phyloP scores from a whole-genome alignment of 768 basidiomycete genomes.

The Naganishia kalamii region DNA sequence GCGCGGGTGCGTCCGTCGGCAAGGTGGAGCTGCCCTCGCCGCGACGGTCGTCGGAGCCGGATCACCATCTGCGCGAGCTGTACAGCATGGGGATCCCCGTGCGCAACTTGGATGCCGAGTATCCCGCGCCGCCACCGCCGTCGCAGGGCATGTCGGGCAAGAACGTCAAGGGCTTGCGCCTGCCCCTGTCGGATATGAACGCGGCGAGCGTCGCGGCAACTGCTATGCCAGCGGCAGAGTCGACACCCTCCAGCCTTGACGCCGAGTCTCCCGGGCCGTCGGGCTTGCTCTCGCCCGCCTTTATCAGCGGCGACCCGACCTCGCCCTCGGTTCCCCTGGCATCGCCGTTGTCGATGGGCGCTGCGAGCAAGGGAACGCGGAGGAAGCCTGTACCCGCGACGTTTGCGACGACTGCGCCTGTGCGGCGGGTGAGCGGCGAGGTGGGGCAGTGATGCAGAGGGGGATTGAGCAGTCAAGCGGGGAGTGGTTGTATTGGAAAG shows the following conservation, averaged over 20 bases:
- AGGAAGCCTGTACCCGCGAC: slow-evolving; percentile 18
- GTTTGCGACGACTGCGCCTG: background rate
- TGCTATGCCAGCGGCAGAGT: background rate
- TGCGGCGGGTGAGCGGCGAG: background rate
- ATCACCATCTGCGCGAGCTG: too few relatives aligned
- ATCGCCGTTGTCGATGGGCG: slow-evolving; percentile 5
- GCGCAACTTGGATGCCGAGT: too few relatives aligned
- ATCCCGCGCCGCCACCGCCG: too few relatives aligned
- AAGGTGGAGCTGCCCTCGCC: background rate
- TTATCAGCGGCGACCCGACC: background rate
- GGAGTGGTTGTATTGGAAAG: too few relatives aligned
- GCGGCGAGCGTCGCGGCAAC: background rate
- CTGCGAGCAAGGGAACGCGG: slow-evolving; percentile 16
- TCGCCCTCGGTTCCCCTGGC: background rate
- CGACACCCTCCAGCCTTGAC: background rate
- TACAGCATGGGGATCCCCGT: too few relatives aligned
- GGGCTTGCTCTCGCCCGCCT: background rate
- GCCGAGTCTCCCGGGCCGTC: background rate
- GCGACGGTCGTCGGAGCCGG: background rate
- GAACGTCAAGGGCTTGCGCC: slow-evolving; percentile 16
- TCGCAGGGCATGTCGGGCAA: background rate
- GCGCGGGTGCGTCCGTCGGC: background rate
- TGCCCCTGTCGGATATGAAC: slow-evolving; percentile 15
- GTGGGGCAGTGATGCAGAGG: too few relatives aligned
- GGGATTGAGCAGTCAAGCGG: too few relatives aligned